Base-by-base conservation (phyloP, 768 basidiomycete genomes). In the Naganishia randhawae region DNA sequence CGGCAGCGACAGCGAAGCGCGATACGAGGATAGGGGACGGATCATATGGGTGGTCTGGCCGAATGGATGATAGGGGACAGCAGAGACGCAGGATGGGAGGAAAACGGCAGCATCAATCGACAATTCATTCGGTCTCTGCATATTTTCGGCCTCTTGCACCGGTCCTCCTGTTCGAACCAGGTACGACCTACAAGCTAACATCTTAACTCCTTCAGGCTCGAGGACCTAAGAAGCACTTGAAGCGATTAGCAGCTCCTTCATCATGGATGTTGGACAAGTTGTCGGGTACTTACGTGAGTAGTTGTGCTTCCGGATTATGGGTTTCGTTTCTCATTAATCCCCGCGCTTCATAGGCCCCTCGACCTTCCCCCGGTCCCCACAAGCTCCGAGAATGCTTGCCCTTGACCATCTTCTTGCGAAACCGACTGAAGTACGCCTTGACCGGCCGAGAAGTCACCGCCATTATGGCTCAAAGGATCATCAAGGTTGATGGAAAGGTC, bases 211-310 rank as follows among this genome's bases (percentile, higher is more conserved):
- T 41, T 14, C 64, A 96, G 94, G 92, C 86, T 80, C 89, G 94
- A 82, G 94, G 94, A 88, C 94, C 94, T 72, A 96, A 91, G 89
- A 96, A 96, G 84, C 94, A 97, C 81, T 86, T 97, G 84, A 97
- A 97, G 86, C 90, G 95, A 79, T 87, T 98, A 69, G 88, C 88
- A 74, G 96, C 96, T 71, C 96, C 96, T 72, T 95, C 92, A 53
- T 89, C 92, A 84, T 99, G 96, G 96, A 97, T 99, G 94, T 86
- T 99, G 72, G 92, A 98, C 86, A 99, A 99, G 85, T 83, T 99
- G 90, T 79, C 74, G 71, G 80, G 78, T 65, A 77, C 79, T 70
- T 78, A 81, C 76, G 80, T 81, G 74, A 77, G 80, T 81, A 22
- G 37, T 42, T 61, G 13, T 29, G 32, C 55, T 29, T 48, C 11